Evolutionary conservation across 371 early-diverging fungal genomes (phyloP).

Genomic region (Apophysomyces variabilis): DNA sequence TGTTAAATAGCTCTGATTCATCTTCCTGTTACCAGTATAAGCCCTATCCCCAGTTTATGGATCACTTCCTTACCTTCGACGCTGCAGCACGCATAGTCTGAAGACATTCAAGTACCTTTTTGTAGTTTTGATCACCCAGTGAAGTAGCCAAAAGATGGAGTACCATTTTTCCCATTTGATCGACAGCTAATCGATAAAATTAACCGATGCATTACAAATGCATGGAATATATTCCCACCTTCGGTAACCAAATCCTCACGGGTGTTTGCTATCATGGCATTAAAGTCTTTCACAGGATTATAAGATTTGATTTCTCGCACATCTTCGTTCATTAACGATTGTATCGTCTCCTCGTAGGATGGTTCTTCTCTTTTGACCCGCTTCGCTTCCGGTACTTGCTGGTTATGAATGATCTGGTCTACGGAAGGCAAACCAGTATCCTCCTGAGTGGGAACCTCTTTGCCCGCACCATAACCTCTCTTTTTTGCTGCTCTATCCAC

Average conservation of each 20-base stretch:
- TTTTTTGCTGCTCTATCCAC: slow-evolving; percentile 36
- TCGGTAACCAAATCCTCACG: slow-evolving; percentile 45
- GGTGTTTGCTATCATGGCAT: slow-evolving; percentile 52
- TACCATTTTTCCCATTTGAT: slow-evolving; percentile 61
- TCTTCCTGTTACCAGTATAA: slow-evolving; percentile 27
- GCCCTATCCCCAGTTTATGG: no score
- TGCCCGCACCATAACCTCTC: slow-evolving; percentile 31
- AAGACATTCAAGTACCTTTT: slow-evolving; percentile 58
- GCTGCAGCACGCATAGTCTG: slow-evolving; percentile 49
- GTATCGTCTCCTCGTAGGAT: slow-evolving; percentile 1
- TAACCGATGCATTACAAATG: no score
- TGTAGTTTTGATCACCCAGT: slow-evolving; percentile 59
- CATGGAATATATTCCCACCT: slow-evolving; percentile 28
- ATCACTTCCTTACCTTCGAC: slow-evolving; percentile 26
- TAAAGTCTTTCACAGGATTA: slow-evolving; percentile 67
- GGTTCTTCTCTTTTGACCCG: slow-evolving; percentile 15
- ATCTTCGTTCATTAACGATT: slow-evolving; percentile 26
- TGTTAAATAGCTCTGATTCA: slow-evolving; percentile 51
- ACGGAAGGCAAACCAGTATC: slow-evolving; percentile 18
- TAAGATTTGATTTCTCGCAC: slow-evolving; percentile 54
- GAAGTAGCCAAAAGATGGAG: slow-evolving; percentile 50
- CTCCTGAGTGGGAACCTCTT: slow-evolving; percentile 18
- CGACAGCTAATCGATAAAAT: slow-evolving; percentile 43
- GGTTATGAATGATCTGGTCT: slow-evolving; percentile 17
- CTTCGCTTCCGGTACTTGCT: slow-evolving; percentile 20